A percentile compares a stretch with the other conserved stretches of the same genome.
phyloP scores from a whole-genome alignment of 2,329 filamentous ascomycete species.

The Cucurbitaria berberidis region DNA sequence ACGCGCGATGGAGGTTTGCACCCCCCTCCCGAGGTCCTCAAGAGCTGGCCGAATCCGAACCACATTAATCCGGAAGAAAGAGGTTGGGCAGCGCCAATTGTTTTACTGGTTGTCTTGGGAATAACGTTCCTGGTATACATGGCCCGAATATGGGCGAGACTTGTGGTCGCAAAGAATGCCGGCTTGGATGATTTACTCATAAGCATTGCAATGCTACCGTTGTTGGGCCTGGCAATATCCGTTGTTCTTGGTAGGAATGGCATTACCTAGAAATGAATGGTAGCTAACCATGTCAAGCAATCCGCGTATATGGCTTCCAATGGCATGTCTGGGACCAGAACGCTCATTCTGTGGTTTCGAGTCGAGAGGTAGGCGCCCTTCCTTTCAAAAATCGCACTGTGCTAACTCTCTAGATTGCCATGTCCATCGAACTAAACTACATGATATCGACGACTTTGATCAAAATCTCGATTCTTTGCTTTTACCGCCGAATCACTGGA shows the following conservation, averaged over 20 bases:
- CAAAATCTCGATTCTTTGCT: slow-evolving; percentile 46
- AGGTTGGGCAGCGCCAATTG: slow-evolving; percentile 52
- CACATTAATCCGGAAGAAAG: slow-evolving; percentile 54
- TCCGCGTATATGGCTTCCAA: slow-evolving; percentile 39
- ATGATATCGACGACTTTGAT: slow-evolving; percentile 35
- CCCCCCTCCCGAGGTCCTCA: slow-evolving; percentile 51
- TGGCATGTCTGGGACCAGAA: slow-evolving; percentile 46
- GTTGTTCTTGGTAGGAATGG: slow-evolving; percentile 32
- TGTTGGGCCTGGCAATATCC: slow-evolving; percentile 40
- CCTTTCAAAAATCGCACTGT: background rate
- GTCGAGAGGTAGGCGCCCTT: slow-evolving; percentile 26
- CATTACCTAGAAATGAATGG: no score
- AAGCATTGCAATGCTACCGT: slow-evolving; percentile 50
- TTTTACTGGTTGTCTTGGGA: slow-evolving; percentile 50
- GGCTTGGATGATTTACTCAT: slow-evolving; percentile 58
- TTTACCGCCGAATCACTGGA: slow-evolving; percentile 53
- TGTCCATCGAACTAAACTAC: slow-evolving; percentile 44
- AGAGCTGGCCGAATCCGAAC: slow-evolving; percentile 57
- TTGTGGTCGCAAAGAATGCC: slow-evolving; percentile 53
- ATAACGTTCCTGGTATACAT: slow-evolving; percentile 51
- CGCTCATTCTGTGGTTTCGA: slow-evolving; percentile 18
- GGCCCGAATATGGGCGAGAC: slow-evolving; percentile 56
- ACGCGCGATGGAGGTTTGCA: slow-evolving; percentile 37
- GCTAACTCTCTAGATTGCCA: slow-evolving; percentile 24
- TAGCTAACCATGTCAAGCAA: slow-evolving; percentile 29